Conservation (phyloP, 805 yeast genomes). For the Barnettozyma californica region DNA sequence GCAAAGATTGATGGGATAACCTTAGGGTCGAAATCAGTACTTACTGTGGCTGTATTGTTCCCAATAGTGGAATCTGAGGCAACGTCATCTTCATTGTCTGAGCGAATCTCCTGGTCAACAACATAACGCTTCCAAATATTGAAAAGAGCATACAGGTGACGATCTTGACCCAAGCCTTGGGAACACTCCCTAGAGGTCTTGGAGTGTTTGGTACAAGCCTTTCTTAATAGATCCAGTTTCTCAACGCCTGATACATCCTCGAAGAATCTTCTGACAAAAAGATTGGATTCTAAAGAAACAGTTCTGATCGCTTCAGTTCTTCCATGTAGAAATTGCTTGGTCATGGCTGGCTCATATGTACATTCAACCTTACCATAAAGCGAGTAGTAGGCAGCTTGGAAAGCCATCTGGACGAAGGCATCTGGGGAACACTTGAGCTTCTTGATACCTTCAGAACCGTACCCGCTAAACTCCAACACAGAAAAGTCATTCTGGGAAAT, state of each 20-base stretch:
- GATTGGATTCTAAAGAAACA: slow-evolving; percentile 73
- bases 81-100: slow-evolving; percentile 17
- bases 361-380: slow-evolving; percentile 90
- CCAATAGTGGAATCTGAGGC: slow-evolving; percentile 20
- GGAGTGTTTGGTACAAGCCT: slow-evolving; percentile 70
- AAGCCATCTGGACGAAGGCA: slow-evolving; percentile 90
- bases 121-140: slow-evolving; percentile 78
- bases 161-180: slow-evolving; percentile 82
- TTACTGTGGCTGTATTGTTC: slow-evolving; percentile 5
- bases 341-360: slow-evolving; percentile 96
- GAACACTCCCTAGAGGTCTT: slow-evolving; percentile 64
- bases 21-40: slow-evolving; percentile 14
- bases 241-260: slow-evolving; percentile 56
- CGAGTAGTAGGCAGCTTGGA: slow-evolving; percentile 89
- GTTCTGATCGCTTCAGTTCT: slow-evolving; percentile 90
- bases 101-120: slow-evolving; percentile 14
- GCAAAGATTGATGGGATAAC: slow-evolving; percentile 72
- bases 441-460: slow-evolving; percentile 75
- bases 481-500: slow-evolving; percentile 87
- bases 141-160: slow-evolving; percentile 82
- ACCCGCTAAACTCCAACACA: slow-evolving; percentile 61
- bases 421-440: slow-evolving; percentile 87
- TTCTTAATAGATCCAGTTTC: slow-evolving; percentile 50
- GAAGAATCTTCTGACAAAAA: slow-evolving; percentile 80
- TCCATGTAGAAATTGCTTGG: slow-evolving; percentile 81